Evolutionary conservation across 371 early-diverging fungal species (phyloP), one percentile per base, ranked within the genome.

Genomic region (Mucor plumbeus): DNA sequence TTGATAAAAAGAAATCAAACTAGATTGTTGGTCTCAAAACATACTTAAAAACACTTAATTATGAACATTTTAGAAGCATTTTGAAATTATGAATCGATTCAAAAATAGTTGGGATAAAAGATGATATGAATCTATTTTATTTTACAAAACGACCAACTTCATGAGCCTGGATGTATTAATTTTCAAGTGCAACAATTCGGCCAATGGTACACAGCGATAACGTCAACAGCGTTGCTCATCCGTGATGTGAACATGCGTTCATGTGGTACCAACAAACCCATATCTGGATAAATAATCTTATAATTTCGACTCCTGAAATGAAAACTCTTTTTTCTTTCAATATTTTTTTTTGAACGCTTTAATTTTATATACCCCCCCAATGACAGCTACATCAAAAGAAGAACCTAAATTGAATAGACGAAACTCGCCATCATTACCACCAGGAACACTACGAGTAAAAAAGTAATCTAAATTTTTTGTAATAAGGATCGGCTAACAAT

Each of bases 401-500:
- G 19, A 11, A 15, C 61, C 54, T 15, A 47, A 19, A 35, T 34
- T 44, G 36, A 39, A 48, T 26, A 36, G 21, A 53, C 59, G 19
- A 17, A 62, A 55, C 10, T 59, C 66, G 34, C 66, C 66, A 10
- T 50, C 66, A 33, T 14, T 63, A 19, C 19, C 33, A 14, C 63
- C 68, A 9, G 68, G 68, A 38, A 63, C 50, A 17, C n/a, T 68
- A 41, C 39, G 62, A 50, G 68, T 68, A 59, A 68, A 19, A 3
- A 47, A 19, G 8, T 8, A 5, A 17, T 26, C 3, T 39, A 17
- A n/a, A 31, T 6, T 59, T 15, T 59, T 41, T 15, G 8, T 17
- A 44, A 17, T 5, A 44, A n/a, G 1, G 44, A 44, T 44, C 17
- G 44, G 17, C 44, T 44, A 4, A 44, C 44, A n/a, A 15, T n/a